Conservation (phyloP, 2,329 filamentous ascomycete species). For the Spiromastix sp. region DNA sequence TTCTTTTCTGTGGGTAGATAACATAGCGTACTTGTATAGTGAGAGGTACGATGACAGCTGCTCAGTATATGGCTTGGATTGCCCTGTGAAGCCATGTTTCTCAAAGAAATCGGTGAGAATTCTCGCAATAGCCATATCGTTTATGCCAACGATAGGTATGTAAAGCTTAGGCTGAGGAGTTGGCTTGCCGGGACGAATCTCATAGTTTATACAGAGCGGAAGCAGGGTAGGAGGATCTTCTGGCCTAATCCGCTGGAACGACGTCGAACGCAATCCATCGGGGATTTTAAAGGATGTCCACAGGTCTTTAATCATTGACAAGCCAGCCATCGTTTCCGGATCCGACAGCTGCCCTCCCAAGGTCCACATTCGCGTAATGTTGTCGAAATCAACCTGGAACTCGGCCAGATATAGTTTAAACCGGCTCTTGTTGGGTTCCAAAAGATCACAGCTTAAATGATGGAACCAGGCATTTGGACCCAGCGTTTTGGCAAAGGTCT, state of each 20-base stretch:
- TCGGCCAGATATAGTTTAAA: slow-evolving; percentile 15
- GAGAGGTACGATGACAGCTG: not conserved
- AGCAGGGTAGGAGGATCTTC: slow-evolving; percentile 6
- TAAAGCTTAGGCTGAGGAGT: not conserved
- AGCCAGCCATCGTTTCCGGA: slow-evolving; percentile 6
- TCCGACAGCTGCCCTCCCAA: slow-evolving; percentile 11
- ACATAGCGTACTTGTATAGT: not conserved
- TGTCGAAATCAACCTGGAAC: slow-evolving; percentile 9
- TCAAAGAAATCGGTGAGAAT: slow-evolving; percentile 2
- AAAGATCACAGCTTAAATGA: slow-evolving; percentile 12
- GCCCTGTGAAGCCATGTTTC: not conserved
- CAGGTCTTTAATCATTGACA: slow-evolving; percentile 11
- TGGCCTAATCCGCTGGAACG: too few relatives aligned
- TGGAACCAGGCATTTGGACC: slow-evolving; percentile 1
- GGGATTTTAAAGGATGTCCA: slow-evolving; percentile 10
- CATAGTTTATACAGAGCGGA: not conserved
- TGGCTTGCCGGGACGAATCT: not conserved
- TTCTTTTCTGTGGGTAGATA: not conserved
- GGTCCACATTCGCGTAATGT: slow-evolving; percentile 13
- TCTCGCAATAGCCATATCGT: not conserved
- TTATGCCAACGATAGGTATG: not conserved
- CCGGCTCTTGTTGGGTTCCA: slow-evolving; percentile 9
- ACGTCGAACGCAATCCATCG: slow-evolving; percentile 8
- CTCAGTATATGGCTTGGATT: not conserved
- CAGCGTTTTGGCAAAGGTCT: slow-evolving; percentile 5